These are phyloP conservation scores for Ceratobasidium theobromae DNA, from an alignment of 1,284 basidiomycete species.

Conservation along the genomic window DNA sequence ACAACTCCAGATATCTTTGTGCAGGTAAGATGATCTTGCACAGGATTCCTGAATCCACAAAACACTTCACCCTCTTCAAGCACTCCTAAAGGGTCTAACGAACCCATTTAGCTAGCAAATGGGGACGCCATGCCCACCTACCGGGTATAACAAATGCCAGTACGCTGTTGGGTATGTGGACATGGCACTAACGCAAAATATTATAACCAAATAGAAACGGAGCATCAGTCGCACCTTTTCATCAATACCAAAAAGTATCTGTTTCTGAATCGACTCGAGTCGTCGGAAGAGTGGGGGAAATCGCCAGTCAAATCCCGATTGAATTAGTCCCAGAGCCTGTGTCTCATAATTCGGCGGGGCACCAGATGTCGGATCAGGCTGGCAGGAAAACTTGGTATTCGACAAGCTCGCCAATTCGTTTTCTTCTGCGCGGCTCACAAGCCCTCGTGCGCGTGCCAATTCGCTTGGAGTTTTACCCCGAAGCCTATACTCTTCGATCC, in stretches of 20 bases:
- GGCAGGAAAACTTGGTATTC: conserved; percentile 1
- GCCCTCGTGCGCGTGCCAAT: conserved; percentile 19
- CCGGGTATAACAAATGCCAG: conserved; percentile 29
- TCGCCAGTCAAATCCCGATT: not conserved
- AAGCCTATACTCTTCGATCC: conserved; percentile 1
- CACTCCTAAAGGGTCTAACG: conserved; percentile 21
- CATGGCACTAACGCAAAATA: not conserved
- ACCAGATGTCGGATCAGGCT: conserved; percentile 15
- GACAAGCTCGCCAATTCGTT: not conserved
- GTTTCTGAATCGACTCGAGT: conserved; percentile 14
- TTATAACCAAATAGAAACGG: not conserved
- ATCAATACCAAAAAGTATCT: conserved; percentile 22
- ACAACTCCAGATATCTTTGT: not conserved
- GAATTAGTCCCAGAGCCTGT: not conserved
- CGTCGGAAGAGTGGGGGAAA: conserved; percentile 5
- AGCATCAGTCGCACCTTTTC: conserved; percentile 5
- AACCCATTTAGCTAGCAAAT: not conserved
- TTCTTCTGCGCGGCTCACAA: not conserved
- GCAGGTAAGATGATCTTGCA: not conserved
- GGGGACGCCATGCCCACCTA: not conserved
- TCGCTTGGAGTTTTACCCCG: conserved; percentile 6
- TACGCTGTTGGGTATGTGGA: conserved; percentile 3
- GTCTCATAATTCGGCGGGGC: conserved; percentile 11
- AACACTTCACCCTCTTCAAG: conserved; percentile 17
- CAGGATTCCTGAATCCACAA: conserved; percentile 20